Evolutionary conservation across 2,329 filamentous ascomycete species (phyloP).

Genomic region (Volutella citrinella): DNA sequence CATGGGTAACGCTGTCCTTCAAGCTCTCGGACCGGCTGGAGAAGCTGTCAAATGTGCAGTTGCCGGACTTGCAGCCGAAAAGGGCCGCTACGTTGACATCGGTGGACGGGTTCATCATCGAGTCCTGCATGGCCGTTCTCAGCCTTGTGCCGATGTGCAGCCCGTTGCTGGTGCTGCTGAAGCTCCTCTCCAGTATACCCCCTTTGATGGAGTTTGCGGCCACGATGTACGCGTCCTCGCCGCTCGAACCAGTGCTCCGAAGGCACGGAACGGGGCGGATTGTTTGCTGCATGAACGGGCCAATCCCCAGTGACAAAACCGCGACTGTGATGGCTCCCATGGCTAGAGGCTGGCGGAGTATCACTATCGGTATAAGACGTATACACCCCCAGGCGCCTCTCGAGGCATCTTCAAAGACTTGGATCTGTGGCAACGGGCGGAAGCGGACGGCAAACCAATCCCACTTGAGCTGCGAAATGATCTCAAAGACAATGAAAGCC

Average conservation of each 20-base stretch:
- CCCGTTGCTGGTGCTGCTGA: background rate
- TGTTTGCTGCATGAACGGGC: slow-evolving; percentile 3
- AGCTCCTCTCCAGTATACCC: background rate
- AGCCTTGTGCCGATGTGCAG: background rate
- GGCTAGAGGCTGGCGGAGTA: slow-evolving; percentile 2
- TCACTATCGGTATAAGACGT: slow-evolving; percentile 1
- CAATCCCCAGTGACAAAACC: slow-evolving; percentile 4
- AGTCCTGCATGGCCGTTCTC: slow-evolving; percentile 2
- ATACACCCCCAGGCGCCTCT: slow-evolving; percentile 3
- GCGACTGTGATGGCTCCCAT: slow-evolving; percentile 4
- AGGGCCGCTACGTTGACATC: background rate
- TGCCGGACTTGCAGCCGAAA: slow-evolving; percentile 1
- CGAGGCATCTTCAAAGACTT: slow-evolving; percentile 5
- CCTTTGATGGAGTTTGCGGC: background rate
- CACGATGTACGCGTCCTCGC: background rate
- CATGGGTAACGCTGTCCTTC: background rate
- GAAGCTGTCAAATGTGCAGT: slow-evolving; percentile 1
- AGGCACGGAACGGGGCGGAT: slow-evolving; percentile 1
- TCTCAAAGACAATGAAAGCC: slow-evolving; percentile 4
- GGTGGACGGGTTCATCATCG: slow-evolving; percentile 2
- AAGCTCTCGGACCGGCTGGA: background rate
- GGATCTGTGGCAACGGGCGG: slow-evolving; percentile 5
- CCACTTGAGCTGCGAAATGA: slow-evolving; percentile 10
- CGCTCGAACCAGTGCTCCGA: too few species aligned
- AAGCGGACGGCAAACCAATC: slow-evolving; percentile 2